phyloP scores from a whole-genome alignment of 2,329 filamentous ascomycete species.

The Aureobasidium sp. region DNA sequence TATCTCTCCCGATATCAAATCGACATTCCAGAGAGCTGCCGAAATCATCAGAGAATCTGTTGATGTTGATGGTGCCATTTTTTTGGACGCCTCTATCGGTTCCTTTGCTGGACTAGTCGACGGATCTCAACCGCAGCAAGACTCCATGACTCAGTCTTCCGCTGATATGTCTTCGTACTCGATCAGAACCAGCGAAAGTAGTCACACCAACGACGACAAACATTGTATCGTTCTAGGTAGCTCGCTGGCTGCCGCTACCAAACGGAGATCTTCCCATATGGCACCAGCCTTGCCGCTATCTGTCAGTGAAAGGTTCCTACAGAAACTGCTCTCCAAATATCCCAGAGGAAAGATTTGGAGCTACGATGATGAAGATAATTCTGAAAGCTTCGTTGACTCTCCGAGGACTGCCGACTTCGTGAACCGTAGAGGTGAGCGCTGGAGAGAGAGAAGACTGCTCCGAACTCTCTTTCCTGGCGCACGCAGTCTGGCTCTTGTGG shows the following conservation, averaged over 20 bases:
- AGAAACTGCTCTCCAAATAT: conserved; percentile 23
- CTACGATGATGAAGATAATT: conserved; percentile 25
- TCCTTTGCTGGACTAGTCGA: conserved; percentile 19
- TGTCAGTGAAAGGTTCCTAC: conserved; percentile 19
- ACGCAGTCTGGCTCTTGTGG: conserved; percentile 40
- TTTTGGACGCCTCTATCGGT: conserved; percentile 28
- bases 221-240: conserved; percentile 2
- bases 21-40: conserved; percentile 35
- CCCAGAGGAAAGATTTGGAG: conserved; percentile 31
- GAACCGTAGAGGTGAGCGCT: conserved; percentile 7
- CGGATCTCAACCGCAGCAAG: background rate
- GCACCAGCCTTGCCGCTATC: background rate
- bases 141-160: background rate
- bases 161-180: background rate
- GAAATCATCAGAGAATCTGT: conserved; percentile 39
- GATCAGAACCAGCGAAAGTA: background rate
- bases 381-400: background rate
- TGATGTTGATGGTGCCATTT: conserved; percentile 38
- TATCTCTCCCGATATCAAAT: conserved; percentile 25
- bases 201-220: background rate
- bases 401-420: background rate
- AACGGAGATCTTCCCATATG: background rate
- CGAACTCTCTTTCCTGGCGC: conserved; percentile 33
- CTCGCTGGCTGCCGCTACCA: background rate
- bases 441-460: conserved; percentile 7